A percentile compares a stretch with the other conserved stretches of the same genome.
Conservation (phyloP, 2,329 filamentous ascomycete genomes). For the Camptophora hylomeconis region DNA sequence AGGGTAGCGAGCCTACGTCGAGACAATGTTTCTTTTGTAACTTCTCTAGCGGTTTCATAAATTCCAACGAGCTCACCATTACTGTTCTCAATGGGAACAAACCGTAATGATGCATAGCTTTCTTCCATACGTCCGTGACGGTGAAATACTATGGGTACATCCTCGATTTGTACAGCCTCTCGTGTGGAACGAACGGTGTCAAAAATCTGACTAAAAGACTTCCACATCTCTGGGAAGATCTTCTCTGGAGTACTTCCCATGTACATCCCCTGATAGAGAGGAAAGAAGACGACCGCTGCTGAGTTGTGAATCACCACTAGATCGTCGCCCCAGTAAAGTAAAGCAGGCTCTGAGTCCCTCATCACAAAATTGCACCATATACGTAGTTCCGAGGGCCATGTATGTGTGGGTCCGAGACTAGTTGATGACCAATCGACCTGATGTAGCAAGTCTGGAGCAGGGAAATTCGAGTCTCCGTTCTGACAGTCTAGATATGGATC, state of each 20-base stretch:
- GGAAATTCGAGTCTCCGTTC: too few relatives aligned
- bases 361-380: conserved; percentile 33
- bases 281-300: conserved; percentile 23
- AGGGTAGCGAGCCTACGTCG: too few relatives aligned
- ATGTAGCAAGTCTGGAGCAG: too few relatives aligned
- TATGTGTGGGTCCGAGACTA: conserved; percentile 32
- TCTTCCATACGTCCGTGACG: conserved; percentile 32
- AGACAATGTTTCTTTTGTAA: conserved; percentile 24
- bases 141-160: conserved; percentile 35
- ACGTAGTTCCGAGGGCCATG: conserved; percentile 35
- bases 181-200: conserved; percentile 21
- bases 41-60: conserved; percentile 36
- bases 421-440: conserved; percentile 36
- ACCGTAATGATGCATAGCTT: conserved; percentile 36
- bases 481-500: too few relatives aligned
- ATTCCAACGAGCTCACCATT: conserved; percentile 31
- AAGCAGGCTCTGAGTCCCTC: conserved; percentile 30
- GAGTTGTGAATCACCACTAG: conserved; percentile 26
- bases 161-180: conserved; percentile 28
- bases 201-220: conserved; percentile 28
- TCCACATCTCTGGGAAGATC: conserved; percentile 26
- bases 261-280: too few relatives aligned
- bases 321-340: conserved; percentile 24
- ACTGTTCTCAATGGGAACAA: conserved; percentile 34
- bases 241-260: too few relatives aligned